These are phyloP conservation scores for Rhodosporidiobolus sp. DNA, from an alignment of 768 basidiomycete genomes.

Conservation along the genomic window DNA sequence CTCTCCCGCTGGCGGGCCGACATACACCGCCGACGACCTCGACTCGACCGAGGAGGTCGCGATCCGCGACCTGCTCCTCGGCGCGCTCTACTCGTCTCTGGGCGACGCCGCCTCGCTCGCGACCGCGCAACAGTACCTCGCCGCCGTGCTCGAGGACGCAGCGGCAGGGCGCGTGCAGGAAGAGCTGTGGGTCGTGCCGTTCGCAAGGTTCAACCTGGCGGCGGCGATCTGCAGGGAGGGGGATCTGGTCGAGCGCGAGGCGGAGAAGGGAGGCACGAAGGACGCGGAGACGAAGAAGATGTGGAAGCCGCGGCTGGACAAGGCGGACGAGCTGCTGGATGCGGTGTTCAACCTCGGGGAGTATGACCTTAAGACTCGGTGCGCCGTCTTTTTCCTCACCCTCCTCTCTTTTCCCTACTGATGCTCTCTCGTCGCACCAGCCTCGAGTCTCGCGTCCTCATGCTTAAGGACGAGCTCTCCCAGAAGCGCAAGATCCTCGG, in stretches of 20 bases:
- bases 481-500: slow-evolving; percentile 17
- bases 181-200: slow-evolving; percentile 28
- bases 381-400: not conserved
- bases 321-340: slow-evolving; percentile 19
- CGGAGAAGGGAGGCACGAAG: no score
- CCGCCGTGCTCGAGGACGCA: not conserved
- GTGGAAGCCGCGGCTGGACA: slow-evolving; percentile 1
- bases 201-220: slow-evolving; percentile 22
- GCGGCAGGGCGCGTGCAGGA: slow-evolving; percentile 4
- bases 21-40: slow-evolving; percentile 20
- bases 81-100: slow-evolving; percentile 26
- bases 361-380: slow-evolving; percentile 33
- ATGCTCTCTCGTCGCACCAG: not conserved
- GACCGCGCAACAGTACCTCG: slow-evolving; percentile 3
- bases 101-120: not conserved
- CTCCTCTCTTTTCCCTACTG: not conserved
- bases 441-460: slow-evolving; percentile 25
- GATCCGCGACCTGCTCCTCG: slow-evolving; percentile 38
- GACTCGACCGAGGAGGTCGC: slow-evolving; percentile 35
- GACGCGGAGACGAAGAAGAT: not conserved
- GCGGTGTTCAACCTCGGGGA: not conserved
- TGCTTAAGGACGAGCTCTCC: slow-evolving; percentile 29
- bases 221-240: slow-evolving; percentile 5
- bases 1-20: not conserved
- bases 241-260: slow-evolving; percentile 7